Percentiles rank a stretch among this genome's conserved stretches.
Conservation (phyloP, 345 rosid genomes). For the Hibiscus tridactylites region DNA sequence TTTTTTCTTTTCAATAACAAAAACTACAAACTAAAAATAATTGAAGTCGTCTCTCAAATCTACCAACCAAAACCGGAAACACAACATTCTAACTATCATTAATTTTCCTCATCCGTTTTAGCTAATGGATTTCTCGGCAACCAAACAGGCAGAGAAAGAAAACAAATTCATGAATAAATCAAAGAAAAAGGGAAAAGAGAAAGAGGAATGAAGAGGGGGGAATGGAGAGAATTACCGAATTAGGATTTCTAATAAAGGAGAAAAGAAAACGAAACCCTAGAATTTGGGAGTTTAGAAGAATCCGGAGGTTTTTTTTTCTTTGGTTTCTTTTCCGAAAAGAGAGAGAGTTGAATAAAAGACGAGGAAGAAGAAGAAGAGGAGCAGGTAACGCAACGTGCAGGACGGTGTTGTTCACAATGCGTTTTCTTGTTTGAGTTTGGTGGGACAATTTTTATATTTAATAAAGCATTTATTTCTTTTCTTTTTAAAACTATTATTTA, state of each 20-base stretch:
- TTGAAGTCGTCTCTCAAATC: not conserved
- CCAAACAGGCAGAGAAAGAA: slow-evolving; percentile 7
- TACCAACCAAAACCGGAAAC: not conserved
- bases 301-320: not conserved
- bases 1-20: not conserved
- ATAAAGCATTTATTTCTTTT: too few relatives aligned
- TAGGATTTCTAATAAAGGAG: slow-evolving; percentile 10
- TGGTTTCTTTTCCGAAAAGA: not conserved
- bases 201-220: not conserved
- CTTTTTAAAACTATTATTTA: too few relatives aligned
- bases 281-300: slow-evolving; percentile 9
- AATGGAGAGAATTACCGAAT: not conserved
- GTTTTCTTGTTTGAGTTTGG: slow-evolving; percentile 8
- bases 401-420: slow-evolving; percentile 14
- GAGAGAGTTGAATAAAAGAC: not conserved
- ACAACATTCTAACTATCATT: not conserved
- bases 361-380: not conserved
- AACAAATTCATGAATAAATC: not conserved
- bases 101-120: not conserved
- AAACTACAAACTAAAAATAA: not conserved
- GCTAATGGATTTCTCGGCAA: not conserved
- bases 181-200: too few relatives aligned
- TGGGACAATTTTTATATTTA: not conserved
- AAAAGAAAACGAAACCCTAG: slow-evolving; percentile 20
- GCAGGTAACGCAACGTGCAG: slow-evolving; percentile 15